Base-by-base conservation (phyloP, 2,329 filamentous ascomycete species). In the Emmonsia crescens region DNA sequence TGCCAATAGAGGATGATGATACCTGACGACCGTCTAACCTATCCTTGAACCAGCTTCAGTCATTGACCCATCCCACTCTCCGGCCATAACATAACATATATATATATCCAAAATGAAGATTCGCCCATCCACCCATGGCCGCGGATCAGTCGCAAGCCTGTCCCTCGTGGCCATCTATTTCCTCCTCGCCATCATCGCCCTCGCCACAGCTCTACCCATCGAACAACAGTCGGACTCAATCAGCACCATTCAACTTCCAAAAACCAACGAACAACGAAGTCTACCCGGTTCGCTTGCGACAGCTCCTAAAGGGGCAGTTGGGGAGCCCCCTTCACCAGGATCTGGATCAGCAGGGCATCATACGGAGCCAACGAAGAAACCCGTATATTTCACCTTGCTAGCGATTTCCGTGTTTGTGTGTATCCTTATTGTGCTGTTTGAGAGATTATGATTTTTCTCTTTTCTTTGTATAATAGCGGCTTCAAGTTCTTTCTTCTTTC, bases 221-320 rank as follows among this genome's bases (percentile, higher is more conserved):
- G 27, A 31, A 46, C 40, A 31, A n/a, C 55, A 44, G n/a, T n/a
- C 27, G 5, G 21, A 31, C 16, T 46, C 55, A 44, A 10, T 38
- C 40, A n/a, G 19, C 40, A 21, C 38, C 24, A n/a, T n/a, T 29
- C 14, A 46, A 44, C 8, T 29, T 31, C 19, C 55, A 2, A 57
- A 29, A 14, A 16, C 10, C 16, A 24, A 29, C 19, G 24, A 57
- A 33, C 16, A 27, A 19, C 55, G 55, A 46, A 57, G 55, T 27
- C 40, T 57, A 33, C 55, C 40, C 16, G 55, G 55, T 19, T 57
- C 40, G 16, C 55, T 57, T 14, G 38, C 27, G 36, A 57, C 24
- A n/a, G 55, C 55, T 57, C 55, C 55, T 10, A n/a, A 57, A 21
- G 55, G 55, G 4, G 55, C 55, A 10, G 55, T 57, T 57, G 55